These are phyloP conservation scores for Penicillium canescens DNA, from an alignment of 495 filamentous ascomycete species.

Conservation along the genomic window DNA sequence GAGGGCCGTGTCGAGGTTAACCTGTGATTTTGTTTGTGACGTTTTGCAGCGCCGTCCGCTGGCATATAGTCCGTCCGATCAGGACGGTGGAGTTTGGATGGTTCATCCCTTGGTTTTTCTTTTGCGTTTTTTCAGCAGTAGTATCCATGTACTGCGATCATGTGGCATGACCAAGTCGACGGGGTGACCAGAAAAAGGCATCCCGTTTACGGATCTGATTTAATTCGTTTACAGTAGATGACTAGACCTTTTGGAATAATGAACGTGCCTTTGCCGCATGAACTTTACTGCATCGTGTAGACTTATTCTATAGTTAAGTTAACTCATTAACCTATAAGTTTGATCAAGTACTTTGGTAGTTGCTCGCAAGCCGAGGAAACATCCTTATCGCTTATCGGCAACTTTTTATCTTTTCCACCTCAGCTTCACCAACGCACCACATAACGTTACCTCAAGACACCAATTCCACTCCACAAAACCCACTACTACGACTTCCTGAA, in stretches of 20 bases:
- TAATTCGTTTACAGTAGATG: conserved; percentile 32
- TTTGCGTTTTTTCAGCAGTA: conserved; percentile 34
- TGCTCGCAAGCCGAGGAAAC: background rate
- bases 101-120: conserved; percentile 40
- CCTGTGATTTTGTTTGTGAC: conserved; percentile 51
- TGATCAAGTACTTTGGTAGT: background rate
- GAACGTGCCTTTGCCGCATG: conserved; percentile 32
- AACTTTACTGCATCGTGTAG: background rate
- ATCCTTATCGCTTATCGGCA: conserved; percentile 22
- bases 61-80: conserved; percentile 37
- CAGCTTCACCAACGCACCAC: background rate
- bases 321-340: too few relatives aligned
- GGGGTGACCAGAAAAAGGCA: conserved; percentile 27
- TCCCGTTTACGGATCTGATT: conserved; percentile 32
- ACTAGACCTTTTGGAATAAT: conserved; percentile 34
- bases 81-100: conserved; percentile 49
- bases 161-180: conserved; percentile 36
- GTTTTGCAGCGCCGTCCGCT: conserved; percentile 35
- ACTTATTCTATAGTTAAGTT: too few relatives aligned
- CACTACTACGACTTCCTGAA: background rate
- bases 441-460: background rate
- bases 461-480: background rate
- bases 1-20: conserved; percentile 93
- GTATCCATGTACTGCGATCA: conserved; percentile 35
- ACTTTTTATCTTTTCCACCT: conserved; percentile 7